Evolutionary conservation across 2,329 filamentous ascomycete species (phyloP), one percentile per base, ranked within the genome.

Genomic region (Diaporthe humulicola): DNA sequence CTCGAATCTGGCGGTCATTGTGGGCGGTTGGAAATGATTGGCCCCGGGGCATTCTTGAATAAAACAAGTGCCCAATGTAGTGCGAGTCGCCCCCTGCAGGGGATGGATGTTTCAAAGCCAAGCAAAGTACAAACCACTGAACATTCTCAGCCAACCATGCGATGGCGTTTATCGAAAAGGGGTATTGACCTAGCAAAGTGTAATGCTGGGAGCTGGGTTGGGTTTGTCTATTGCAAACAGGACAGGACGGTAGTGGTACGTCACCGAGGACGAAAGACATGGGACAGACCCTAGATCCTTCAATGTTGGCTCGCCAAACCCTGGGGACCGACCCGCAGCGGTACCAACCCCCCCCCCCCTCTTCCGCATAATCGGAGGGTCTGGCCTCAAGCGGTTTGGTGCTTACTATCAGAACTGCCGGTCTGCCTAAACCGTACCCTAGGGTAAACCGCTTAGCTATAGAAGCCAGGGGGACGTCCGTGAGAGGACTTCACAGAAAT

Each of bases 1-100:
- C 45, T 30, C 48, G 30, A 19, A 52, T 33, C 25, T 64, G 45
- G 50, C 38, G 14, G 70, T 48, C n/a, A 38, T 54, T 17, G 15
- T n/a, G n/a, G 56, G 57, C 33, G 64, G 64, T 19, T 54, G 15
- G 6, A 36, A 72, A 64, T 54, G 45, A 72, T 72, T 72, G 70
- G 70, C 45, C 70, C 19, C 25, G 70, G 17, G 38, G 38, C 45
- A 14, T 28, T n/a, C 22, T 36, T 15, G 64, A 67, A 48, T 25
- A 33, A 67, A 67, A 48, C 45, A 70, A 54, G 45, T 8, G 30
- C 33, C 30, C 12, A 19, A 17, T 64, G 57, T 54, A 61, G 25
- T 52, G 42, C 70, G 57, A 72, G 15, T 22, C 57, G 4, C 30
- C 70, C 57, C 70, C 54, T 52, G 57, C 45, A 60, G 57, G 33